Base-by-base conservation (phyloP, 1,284 basidiomycete genomes). In the Cutaneotrichosporon cavernicola region DNA sequence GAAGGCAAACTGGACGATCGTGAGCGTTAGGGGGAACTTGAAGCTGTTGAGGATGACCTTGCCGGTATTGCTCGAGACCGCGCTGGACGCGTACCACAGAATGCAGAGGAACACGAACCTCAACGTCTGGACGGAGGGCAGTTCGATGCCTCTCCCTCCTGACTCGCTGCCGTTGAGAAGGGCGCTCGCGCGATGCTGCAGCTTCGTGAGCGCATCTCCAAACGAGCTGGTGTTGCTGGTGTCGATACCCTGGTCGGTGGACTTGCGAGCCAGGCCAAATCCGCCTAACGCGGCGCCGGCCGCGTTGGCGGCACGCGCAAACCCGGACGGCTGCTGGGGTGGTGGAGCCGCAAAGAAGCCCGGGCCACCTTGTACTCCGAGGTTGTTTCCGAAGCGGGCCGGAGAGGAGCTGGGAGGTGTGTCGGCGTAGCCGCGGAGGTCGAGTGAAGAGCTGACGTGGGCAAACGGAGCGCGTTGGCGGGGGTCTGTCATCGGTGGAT, bases 1-100 rank as follows among this genome's bases (percentile, higher is more conserved):
- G 76, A 98, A 97, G 69, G 88, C 91, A 78, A 99, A 99, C 79
- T 99, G 97, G 71, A 98, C 86, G 76, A 98, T 90, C n/a, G 97
- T 98, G 73, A 99, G 86, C 11, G 81, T 82, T 46, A 82, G 76
- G 1, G 81, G 81, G 69, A 73, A 82, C 55, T 70, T 72, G 71
- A 80, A 81, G 62, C 74, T 75, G 69, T 78, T 81, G 62, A 82
- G 71, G 57, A 82, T 81, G 57, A 81, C 77, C 67, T 82, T 82
- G 61, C 79, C 80, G 16, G 81, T 81, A 63, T 82, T 82, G 61
- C 76, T 79, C 2, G 78, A 80, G 7, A 82, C 61, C 2, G 81
- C 81, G n/a, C 77, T 80, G n/a, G 73, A 71, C n/a, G 73, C 70
- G 69, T 82, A 82, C 81, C 81, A 82, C 26, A 82, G 71, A 31